A percentile compares a stretch with the other conserved stretches of the same genome.
Conservation (phyloP, 139 green algal genomes). For the Deuterostichococcus epilithicus region DNA sequence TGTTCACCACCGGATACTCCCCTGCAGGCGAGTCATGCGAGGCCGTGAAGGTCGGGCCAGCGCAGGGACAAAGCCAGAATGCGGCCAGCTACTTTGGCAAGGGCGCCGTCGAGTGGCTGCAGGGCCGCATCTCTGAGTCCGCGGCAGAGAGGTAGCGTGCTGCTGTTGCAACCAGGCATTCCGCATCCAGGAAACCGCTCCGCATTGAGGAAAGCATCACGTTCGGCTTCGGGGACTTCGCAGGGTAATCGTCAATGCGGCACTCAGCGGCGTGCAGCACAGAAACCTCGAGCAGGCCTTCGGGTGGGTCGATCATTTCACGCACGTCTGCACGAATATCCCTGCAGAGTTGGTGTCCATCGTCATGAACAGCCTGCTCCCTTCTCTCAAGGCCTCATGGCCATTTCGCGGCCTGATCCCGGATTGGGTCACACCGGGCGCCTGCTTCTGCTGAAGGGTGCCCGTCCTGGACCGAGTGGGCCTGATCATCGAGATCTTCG, state of each 20-base stretch:
- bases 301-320: background rate
- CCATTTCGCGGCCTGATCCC: too few relatives aligned
- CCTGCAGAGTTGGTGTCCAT: too few relatives aligned
- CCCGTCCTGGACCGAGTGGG: slow-evolving; percentile 63
- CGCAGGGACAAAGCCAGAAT: background rate
- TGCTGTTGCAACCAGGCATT: background rate
- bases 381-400: too few relatives aligned
- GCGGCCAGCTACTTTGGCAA: slow-evolving; percentile 33
- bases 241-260: slow-evolving; percentile 53
- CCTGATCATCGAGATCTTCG: slow-evolving; percentile 74
- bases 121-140: background rate
- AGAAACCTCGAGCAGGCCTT: slow-evolving; percentile 50
- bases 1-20: background rate
- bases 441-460: background rate
- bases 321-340: too few relatives aligned
- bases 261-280: slow-evolving; percentile 51
- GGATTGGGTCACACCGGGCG: background rate
- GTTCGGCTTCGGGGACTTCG: too few relatives aligned
- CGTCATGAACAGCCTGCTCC: too few relatives aligned
- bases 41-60: slow-evolving; percentile 11
- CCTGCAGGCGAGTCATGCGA: slow-evolving; percentile 15
- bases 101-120: slow-evolving; percentile 24
- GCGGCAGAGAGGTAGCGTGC: background rate
- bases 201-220: background rate
- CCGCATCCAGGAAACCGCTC: background rate